These are phyloP conservation scores for Mycosarcoma mackinlayi DNA, from an alignment of 1,284 basidiomycete species.

Conservation along the genomic window DNA sequence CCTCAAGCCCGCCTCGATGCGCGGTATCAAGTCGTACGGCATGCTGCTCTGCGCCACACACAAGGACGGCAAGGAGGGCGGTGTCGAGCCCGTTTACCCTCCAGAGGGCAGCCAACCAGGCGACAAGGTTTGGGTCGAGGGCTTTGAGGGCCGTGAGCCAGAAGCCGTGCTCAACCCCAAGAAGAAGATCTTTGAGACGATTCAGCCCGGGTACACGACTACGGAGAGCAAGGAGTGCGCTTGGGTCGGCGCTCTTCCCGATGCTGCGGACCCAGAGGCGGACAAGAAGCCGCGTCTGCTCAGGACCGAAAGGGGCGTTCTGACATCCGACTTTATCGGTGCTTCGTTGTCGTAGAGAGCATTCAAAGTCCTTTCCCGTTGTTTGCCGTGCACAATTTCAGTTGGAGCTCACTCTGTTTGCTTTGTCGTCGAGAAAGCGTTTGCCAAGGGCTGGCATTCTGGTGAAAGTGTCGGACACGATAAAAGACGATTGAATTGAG, in stretches of 20 bases:
- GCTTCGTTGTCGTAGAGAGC: slow-evolving; percentile 61
- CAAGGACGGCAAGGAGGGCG: slow-evolving; percentile 65
- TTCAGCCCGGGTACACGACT: slow-evolving; percentile 65
- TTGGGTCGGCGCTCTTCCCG: slow-evolving; percentile 63
- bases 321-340: slow-evolving; percentile 57
- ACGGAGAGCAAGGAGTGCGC: slow-evolving; percentile 56
- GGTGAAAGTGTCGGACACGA: neutral
- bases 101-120: slow-evolving; percentile 61
- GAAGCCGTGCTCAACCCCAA: slow-evolving; percentile 67
- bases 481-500: neutral
- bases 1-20: slow-evolving; percentile 66
- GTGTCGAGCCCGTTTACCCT: slow-evolving; percentile 65
- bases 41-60: slow-evolving; percentile 66
- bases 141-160: slow-evolving; percentile 63
- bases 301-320: slow-evolving; percentile 58
- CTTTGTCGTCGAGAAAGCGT: neutral
- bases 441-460: slow-evolving; percentile 1
- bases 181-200: slow-evolving; percentile 68
- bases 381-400: slow-evolving; percentile 2
- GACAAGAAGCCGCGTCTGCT: slow-evolving; percentile 61
- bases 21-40: slow-evolving; percentile 68
- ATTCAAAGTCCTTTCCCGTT: neutral
- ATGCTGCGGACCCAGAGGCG: slow-evolving; percentile 56
- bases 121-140: slow-evolving; percentile 65
- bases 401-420: slow-evolving; percentile 1